Percentiles rank a stretch among this genome's conserved stretches.
Evolutionary conservation across 805 yeast genomes (phyloP).

Genomic region (Candida hispaniensis): DNA sequence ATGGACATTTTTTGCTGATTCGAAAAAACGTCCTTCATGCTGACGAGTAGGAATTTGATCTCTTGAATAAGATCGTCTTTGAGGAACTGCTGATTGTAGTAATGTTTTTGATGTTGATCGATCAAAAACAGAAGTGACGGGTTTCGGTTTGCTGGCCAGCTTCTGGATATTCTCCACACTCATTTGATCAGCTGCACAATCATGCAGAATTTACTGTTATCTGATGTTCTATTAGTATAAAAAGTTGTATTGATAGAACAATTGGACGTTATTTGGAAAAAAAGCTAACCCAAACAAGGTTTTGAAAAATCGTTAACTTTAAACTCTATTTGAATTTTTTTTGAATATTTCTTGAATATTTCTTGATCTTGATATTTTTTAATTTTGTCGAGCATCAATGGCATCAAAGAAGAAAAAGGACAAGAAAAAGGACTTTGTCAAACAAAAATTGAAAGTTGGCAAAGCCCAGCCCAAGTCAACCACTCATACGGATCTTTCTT

Average conservation of each 20-base stretch:
- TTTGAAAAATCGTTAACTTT: too few species aligned
- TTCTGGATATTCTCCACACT: too few species aligned
- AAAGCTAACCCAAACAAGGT: too few species aligned
- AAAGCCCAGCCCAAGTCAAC: conserved; percentile 61
- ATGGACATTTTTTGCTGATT: not conserved
- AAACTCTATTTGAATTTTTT: conserved; percentile 29
- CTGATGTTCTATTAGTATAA: too few species aligned
- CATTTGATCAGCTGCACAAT: too few species aligned
- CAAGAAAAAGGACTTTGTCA: conserved; percentile 64
- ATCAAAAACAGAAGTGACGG: conserved; percentile 14
- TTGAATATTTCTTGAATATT: conserved; percentile 27
- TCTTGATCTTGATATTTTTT: not conserved
- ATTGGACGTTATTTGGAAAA: too few species aligned
- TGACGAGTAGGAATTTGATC: conserved; percentile 1
- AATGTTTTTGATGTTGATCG: conserved; percentile 4
- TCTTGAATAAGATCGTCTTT: conserved; percentile 4
- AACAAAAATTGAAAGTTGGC: conserved; percentile 79
- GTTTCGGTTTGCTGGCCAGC: conserved; percentile 11
- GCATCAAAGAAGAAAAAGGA: conserved; percentile 42
- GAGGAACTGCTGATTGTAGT: conserved; percentile 8
- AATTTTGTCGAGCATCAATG: conserved; percentile 18
- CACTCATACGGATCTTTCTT: conserved; percentile 78
- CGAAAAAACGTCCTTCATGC: too few species aligned
- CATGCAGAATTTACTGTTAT: too few species aligned
- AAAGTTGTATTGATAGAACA: too few species aligned